Base-by-base conservation (phyloP, 2,329 filamentous ascomycete species). In the Phialophora expanda region DNA sequence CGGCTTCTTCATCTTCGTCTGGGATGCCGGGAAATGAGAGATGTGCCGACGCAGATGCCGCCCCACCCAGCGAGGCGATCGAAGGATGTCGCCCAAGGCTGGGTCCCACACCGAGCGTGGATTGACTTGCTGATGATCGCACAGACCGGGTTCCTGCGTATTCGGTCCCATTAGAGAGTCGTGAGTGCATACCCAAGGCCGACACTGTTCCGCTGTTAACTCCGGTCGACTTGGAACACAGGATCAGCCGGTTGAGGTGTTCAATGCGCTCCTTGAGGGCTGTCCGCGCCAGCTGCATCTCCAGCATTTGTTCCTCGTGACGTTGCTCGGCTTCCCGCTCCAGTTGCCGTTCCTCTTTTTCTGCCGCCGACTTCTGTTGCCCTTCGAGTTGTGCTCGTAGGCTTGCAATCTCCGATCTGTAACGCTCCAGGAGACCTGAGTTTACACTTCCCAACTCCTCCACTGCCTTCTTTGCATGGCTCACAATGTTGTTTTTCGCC, bases 401-500 rank as follows among this genome's bases (percentile, higher is more conserved):
- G 62, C 94, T 91, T 62, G 88, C 83, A 69, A 99, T 99, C 76
- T 99, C 95, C 85, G 96, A 87, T 48, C 94, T 89, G 76, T 99
- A 99, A 46, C 94, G 87, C 75, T 99, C 95, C 9, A 99, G 83
- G 1, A 99, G 84, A 17, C 82, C 84, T n/a, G 89, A 89, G 60
- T 70, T 73, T 65, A 71, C 70, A 48, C 85, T 84, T 26, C 90
- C 90, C 26, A 94, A 82, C 2, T 94, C 93, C 77, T 98, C 95
- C 72, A 96, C 92, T 6, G 94, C 94, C 75, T 89, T 91, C 83
- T 97, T 98, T 38, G 95, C 95, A 79, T 98, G 93, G 73, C 93
- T 97, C 75, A 98, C 90, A 74, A 99, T 97, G 76, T 90, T 99
- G 79, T 99, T 99, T 84, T 97, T 97, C 53, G 95, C 95, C 73